These are phyloP conservation scores for Starmerella floris DNA, from an alignment of 805 yeast genomes.

Conservation along the genomic window DNA sequence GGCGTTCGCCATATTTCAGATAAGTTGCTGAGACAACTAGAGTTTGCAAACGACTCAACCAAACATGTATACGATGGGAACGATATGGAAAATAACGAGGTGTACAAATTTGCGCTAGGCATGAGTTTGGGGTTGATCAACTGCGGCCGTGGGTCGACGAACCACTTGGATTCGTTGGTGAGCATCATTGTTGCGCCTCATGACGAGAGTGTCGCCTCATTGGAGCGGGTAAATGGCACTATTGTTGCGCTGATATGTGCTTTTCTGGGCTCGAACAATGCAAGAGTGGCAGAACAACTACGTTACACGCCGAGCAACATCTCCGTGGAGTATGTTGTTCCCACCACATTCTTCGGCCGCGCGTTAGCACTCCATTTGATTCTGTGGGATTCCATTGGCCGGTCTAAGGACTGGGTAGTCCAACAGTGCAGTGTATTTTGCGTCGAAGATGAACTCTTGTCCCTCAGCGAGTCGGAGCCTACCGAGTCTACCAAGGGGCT, in stretches of 20 bases:
- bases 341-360: slow-evolving; percentile 59
- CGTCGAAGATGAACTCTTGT: slow-evolving; percentile 32
- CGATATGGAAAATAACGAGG: slow-evolving; percentile 42
- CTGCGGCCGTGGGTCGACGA: slow-evolving; percentile 49
- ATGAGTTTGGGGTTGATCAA: slow-evolving; percentile 75
- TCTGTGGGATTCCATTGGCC: slow-evolving; percentile 54
- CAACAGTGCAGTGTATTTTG: slow-evolving; percentile 33
- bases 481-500: not conserved
- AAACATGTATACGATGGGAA: slow-evolving; percentile 12
- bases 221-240: slow-evolving; percentile 38
- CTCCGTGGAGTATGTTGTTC: slow-evolving; percentile 46
- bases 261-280: slow-evolving; percentile 53
- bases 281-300: slow-evolving; percentile 46
- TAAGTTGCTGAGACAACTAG: not conserved
- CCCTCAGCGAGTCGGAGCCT: not conserved
- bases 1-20: slow-evolving; percentile 47
- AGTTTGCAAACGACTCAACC: not conserved
- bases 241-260: slow-evolving; percentile 62
- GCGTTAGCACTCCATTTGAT: slow-evolving; percentile 52
- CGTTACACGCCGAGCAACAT: slow-evolving; percentile 47
- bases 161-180: slow-evolving; percentile 44
- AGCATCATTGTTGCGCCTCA: slow-evolving; percentile 30
- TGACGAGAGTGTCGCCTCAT: slow-evolving; percentile 5
- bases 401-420: slow-evolving; percentile 39
- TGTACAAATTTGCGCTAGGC: slow-evolving; percentile 37